Conservation (phyloP, 106 monocot species). For the Phalaenopsis equestris region DNA sequence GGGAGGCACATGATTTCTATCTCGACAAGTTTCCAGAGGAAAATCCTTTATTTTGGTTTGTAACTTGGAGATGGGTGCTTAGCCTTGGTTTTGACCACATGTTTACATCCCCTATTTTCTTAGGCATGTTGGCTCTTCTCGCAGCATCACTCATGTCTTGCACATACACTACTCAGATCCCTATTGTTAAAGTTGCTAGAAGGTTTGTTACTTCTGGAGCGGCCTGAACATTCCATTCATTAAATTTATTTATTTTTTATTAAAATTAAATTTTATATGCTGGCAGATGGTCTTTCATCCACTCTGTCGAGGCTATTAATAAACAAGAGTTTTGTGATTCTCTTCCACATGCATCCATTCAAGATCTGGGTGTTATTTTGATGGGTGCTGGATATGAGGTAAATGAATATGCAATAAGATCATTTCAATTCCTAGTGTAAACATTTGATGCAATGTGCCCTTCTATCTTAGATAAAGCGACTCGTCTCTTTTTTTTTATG, state of each 20-base stretch:
- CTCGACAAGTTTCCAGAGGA: slow-evolving; percentile 75
- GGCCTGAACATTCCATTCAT: not conserved
- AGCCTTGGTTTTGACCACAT: slow-evolving; percentile 92
- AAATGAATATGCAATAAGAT: not conserved
- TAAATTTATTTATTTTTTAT: not conserved
- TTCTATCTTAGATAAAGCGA: too few species aligned
- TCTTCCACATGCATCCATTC: slow-evolving; percentile 76
- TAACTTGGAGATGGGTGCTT: slow-evolving; percentile 87
- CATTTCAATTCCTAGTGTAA: not conserved
- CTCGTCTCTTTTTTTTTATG: not conserved
- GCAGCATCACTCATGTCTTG: slow-evolving; percentile 97
- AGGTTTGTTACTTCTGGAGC: slow-evolving; percentile 29
- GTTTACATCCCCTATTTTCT: slow-evolving; percentile 86
- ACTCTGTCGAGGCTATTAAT: slow-evolving; percentile 54
- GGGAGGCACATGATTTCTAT: slow-evolving; percentile 78
- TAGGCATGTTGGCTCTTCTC: slow-evolving; percentile 75
- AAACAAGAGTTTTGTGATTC: slow-evolving; percentile 79
- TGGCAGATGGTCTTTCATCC: slow-evolving; percentile 89
- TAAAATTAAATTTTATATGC: not conserved
- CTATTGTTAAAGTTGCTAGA: slow-evolving; percentile 79
- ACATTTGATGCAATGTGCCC: too few species aligned
- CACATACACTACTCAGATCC: slow-evolving; percentile 93
- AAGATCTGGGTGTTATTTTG: slow-evolving; percentile 77
- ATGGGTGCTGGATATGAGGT: slow-evolving; percentile 96
- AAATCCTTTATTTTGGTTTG: slow-evolving; percentile 57